Conservation (phyloP, 164 flowering plant species). For the Chimonanthus salicifolius region DNA sequence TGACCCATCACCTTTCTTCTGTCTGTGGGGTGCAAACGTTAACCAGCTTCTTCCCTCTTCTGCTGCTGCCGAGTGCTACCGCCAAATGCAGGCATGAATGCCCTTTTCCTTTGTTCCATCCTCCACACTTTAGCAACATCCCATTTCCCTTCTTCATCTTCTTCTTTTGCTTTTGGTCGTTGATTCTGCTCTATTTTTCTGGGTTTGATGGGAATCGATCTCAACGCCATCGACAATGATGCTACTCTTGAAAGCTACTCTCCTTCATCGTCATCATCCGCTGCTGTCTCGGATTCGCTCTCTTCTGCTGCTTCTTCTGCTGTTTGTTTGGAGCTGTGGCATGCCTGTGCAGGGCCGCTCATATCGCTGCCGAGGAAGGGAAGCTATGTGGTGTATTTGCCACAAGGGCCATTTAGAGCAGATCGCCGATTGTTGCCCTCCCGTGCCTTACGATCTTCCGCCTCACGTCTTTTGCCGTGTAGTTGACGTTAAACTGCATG, state of each 20-base stretch:
- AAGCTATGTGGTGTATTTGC: constrained; percentile 71
- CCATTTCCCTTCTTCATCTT: constrained; percentile 16
- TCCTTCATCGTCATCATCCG: background rate
- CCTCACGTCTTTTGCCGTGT: constrained; percentile 93
- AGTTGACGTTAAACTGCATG: constrained; percentile 79
- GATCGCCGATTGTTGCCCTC: constrained; percentile 23
- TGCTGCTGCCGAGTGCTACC: too few relatives aligned
- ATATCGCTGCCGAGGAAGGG: constrained; percentile 84
- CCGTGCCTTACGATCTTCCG: constrained; percentile 41
- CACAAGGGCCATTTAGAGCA: constrained; percentile 93
- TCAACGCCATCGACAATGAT: constrained; percentile 53
- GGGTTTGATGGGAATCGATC: constrained; percentile 55
- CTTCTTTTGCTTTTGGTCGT: constrained; percentile 23
- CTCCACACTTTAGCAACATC: constrained; percentile 1
- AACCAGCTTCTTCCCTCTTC: constrained; percentile 1
- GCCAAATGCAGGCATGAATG: constrained; percentile 8
- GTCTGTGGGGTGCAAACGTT: constrained; percentile 1
- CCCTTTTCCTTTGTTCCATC: constrained; percentile 8
- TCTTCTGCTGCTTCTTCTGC: constrained; percentile 5
- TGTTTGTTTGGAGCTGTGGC: constrained; percentile 75
- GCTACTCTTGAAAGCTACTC: constrained; percentile 11
- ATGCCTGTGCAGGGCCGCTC: constrained; percentile 90
- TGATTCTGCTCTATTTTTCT: constrained; percentile 5
- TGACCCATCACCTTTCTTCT: background rate
- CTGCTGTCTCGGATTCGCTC: constrained; percentile 19